Conservation (phyloP, 495 filamentous ascomycete species). For the Penicillium silybi region DNA sequence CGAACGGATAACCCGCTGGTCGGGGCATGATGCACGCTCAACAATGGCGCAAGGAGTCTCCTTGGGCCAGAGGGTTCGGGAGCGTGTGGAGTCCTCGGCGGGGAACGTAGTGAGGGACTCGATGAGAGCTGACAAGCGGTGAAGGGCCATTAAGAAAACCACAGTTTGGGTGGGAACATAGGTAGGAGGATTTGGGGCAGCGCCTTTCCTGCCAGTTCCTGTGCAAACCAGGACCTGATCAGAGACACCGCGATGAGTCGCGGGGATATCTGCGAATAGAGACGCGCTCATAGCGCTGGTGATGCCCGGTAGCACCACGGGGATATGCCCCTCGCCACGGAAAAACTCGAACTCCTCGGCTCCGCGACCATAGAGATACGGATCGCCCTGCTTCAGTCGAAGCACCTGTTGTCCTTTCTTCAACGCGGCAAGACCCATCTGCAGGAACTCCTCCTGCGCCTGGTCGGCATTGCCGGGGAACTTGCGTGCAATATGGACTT, state of each 20-base stretch:
- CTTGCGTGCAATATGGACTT: slow-evolving; percentile 90
- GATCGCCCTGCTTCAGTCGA: slow-evolving; percentile 92
- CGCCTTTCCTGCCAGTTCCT: slow-evolving; percentile 91
- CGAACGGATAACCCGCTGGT: slow-evolving; percentile 88
- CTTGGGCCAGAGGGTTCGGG: slow-evolving; percentile 41
- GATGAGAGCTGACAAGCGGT: slow-evolving; percentile 72
- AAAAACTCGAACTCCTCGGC: slow-evolving; percentile 93
- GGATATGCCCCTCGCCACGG: slow-evolving; percentile 59
- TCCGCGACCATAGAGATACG: slow-evolving; percentile 91
- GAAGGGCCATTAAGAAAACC: slow-evolving; percentile 94
- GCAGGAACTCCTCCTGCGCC: slow-evolving; percentile 88
- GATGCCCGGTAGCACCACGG: slow-evolving; percentile 81
- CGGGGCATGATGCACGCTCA: slow-evolving; percentile 89
- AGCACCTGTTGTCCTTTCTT: slow-evolving; percentile 74
- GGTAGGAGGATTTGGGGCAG: slow-evolving; percentile 70
- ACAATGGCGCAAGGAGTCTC: slow-evolving; percentile 85
- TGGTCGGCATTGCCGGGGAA: slow-evolving; percentile 95
- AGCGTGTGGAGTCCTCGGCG: slow-evolving; percentile 14
- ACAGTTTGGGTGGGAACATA: slow-evolving; percentile 75
- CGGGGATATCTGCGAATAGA: slow-evolving; percentile 81
- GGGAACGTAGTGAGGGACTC: slow-evolving; percentile 51
- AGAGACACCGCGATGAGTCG: slow-evolving; percentile 82
- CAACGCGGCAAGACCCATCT: slow-evolving; percentile 68
- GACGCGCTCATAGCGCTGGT: slow-evolving; percentile 84
- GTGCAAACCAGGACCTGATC: slow-evolving; percentile 94